Evolutionary conservation across 2,329 filamentous ascomycete species (phyloP), one percentile per base, ranked within the genome.

Genomic region (Paraphaeosphaeria minitans): DNA sequence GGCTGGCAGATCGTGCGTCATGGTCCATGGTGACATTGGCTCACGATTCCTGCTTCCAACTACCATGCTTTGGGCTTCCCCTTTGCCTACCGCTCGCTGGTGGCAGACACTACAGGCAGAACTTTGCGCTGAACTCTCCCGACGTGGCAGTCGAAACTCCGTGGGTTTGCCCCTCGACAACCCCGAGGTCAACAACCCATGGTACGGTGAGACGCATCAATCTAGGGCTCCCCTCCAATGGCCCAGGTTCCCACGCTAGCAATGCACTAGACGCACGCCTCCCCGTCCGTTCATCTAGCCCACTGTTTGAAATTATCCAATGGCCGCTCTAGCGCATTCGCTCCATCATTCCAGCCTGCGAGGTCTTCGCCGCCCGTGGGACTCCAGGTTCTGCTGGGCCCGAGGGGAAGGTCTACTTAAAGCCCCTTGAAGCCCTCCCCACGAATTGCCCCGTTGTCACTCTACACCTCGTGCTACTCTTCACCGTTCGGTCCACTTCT

Each of bases 401-500:
- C 31, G 24, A 31, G 45, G 41, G 41, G 16, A 37, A 27, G 48
- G 56, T 31, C 52, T 59, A 59, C 55, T 58, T 59, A 65, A 55
- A 48, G 60, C n/a, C 31, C 42, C 41, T 21, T 47, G 21, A 48
- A 42, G n/a, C 42, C 43, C 53, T 33, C 39, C 35, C 31, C 33
- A 21, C 31, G n/a, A 9, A 22, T 22, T 22, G n/a, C 24, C 13
- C 24, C 6, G 33, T 57, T 43, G 53, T 56, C 57, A 50, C 33
- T 42, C 12, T 22, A 42, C 46, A 45, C 48, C 21, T 57, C 56
- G 63, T 64, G 50, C 42, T 16, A 24, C 37, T 43, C n/a, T 42
- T 16, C 37, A 53, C 24, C 14, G 16, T 31, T 53, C 51, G 52
- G 62, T 53, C 37, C 56, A 55, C 61, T 64, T 63, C 60, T 65